phyloP scores from a whole-genome alignment of 352 stramenopile genomes.

The Globisporangium abappressorium region DNA sequence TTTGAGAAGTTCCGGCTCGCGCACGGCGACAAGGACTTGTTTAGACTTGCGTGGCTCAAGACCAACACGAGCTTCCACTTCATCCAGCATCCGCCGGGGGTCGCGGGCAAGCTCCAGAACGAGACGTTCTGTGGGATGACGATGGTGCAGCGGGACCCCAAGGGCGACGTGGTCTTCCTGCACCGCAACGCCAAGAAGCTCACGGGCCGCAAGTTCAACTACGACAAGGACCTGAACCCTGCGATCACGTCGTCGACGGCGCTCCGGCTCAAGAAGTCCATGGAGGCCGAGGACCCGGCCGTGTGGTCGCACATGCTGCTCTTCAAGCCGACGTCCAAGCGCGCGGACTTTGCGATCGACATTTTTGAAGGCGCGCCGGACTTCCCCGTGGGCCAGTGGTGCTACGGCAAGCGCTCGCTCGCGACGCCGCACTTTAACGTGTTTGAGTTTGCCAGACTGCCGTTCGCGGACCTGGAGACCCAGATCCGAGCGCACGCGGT shows the following conservation, averaged over 20 bases:
- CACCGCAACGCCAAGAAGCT: slow-evolving; percentile 53
- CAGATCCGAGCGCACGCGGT: slow-evolving; percentile 25
- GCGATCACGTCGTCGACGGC: neutral
- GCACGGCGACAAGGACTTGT: slow-evolving; percentile 58
- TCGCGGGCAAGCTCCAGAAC: slow-evolving; percentile 31
- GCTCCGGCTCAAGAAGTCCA: neutral
- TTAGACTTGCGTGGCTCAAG: slow-evolving; percentile 57
- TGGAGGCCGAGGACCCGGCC: slow-evolving; percentile 35
- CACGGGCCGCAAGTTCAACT: slow-evolving; percentile 21
- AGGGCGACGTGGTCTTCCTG: slow-evolving; percentile 39
- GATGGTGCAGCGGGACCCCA: slow-evolving; percentile 39
- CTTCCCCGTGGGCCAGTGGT: slow-evolving; percentile 48
- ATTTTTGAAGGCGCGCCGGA: slow-evolving; percentile 34
- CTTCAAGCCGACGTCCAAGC: slow-evolving; percentile 46
- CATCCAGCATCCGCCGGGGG: slow-evolving; percentile 37
- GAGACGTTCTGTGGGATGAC: slow-evolving; percentile 55
- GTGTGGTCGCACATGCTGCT: slow-evolving; percentile 69
- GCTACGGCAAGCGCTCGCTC: slow-evolving; percentile 41
- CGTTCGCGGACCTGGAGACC: slow-evolving; percentile 27
- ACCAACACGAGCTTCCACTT: slow-evolving; percentile 48
- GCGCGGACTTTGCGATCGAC: slow-evolving; percentile 48
- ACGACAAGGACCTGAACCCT: neutral
- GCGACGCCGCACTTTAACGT: slow-evolving; percentile 34
- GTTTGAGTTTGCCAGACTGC: slow-evolving; percentile 21
- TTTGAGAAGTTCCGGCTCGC: slow-evolving; percentile 38